Evolutionary conservation across 345 rosid genomes (phyloP).

Genomic region (Leavenworthia alabamica): DNA sequence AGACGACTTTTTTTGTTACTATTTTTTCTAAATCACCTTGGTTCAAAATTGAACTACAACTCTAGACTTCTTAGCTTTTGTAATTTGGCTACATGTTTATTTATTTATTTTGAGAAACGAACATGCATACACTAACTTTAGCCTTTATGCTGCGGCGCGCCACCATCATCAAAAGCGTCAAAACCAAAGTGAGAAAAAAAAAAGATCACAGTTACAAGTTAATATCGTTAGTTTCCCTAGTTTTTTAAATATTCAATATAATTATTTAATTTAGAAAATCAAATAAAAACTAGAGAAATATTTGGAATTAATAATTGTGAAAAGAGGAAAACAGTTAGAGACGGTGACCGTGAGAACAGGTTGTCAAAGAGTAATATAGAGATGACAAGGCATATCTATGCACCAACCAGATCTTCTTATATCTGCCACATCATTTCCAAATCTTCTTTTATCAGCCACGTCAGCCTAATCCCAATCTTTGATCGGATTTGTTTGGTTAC

Average conservation of each 20-base stretch:
- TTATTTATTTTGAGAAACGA: not conserved
- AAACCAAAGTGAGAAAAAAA: constrained; percentile 9
- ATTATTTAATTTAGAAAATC: not conserved
- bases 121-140: constrained; percentile 19
- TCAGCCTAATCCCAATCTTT: not conserved
- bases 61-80: not conserved
- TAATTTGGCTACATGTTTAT: not conserved
- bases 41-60: not conserved
- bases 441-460: constrained; percentile 14
- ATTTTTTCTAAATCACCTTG: not conserved
- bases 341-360: constrained; percentile 1
- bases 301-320: not conserved
- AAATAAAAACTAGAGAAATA: not conserved
- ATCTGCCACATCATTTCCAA: constrained; percentile 13
- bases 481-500: constrained; percentile 20
- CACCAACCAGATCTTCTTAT: constrained; percentile 26
- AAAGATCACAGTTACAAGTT: not conserved
- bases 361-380: not conserved
- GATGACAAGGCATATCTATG: constrained; percentile 25
- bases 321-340: constrained; percentile 17
- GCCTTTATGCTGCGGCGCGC: constrained; percentile 25
- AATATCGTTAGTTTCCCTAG: not conserved
- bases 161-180: constrained; percentile 15
- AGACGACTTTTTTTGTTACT: not conserved
- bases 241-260: not conserved